Conservation (phyloP, 139 green algal genomes). For the Tetradesmus obliquus region DNA sequence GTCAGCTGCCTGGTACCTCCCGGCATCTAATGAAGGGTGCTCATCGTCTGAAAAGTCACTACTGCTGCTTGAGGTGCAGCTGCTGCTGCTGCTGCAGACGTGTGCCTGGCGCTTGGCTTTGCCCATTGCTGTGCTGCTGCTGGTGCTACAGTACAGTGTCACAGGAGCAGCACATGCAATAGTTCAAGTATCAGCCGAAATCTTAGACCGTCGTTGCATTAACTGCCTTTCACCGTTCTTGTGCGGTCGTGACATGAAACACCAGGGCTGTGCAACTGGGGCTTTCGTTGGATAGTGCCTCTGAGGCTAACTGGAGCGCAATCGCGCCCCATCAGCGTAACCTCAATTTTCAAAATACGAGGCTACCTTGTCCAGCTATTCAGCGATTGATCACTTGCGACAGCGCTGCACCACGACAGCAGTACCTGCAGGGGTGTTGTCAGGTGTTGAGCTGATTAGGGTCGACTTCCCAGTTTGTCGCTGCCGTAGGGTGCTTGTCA, state of each 20-base stretch:
- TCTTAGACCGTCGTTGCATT: too few species aligned
- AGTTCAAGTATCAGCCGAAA: too few species aligned
- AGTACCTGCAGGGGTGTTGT: too few species aligned
- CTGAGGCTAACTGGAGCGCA: background rate
- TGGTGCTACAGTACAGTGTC: background rate
- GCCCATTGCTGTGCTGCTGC: slow-evolving; percentile 14
- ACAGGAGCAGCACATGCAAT: too few species aligned
- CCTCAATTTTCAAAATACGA: too few species aligned
- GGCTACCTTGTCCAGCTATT: too few species aligned
- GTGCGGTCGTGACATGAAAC: background rate
- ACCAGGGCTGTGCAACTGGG: background rate
- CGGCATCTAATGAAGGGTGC: background rate
- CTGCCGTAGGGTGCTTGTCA: background rate
- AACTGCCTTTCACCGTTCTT: background rate
- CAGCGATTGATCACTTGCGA: too few species aligned
- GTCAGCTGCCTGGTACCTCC: slow-evolving; percentile 9
- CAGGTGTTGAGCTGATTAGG: too few species aligned
- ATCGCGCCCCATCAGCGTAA: background rate
- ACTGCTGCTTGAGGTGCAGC: background rate
- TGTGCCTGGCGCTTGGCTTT: background rate
- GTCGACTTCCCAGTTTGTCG: too few species aligned
- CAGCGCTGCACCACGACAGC: too few species aligned
- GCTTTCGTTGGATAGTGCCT: background rate
- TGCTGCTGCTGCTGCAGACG: background rate
- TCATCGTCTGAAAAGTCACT: slow-evolving; percentile 11